Evolutionary conservation across 495 filamentous ascomycete species (phyloP).

Genomic region (Halenospora varia): DNA sequence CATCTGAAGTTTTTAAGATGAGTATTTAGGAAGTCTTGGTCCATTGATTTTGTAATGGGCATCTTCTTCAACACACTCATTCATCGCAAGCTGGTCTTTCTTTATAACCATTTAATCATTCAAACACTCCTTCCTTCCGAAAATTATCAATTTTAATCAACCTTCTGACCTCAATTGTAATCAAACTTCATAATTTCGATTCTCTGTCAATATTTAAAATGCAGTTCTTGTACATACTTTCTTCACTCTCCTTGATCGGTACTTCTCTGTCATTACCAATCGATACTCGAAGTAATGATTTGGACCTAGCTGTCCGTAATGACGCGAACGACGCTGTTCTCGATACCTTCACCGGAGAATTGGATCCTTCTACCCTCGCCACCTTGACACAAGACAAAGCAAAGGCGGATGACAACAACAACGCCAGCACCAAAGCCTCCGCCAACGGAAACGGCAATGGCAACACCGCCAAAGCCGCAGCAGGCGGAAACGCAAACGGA

Average conservation of each 20-base stretch:
- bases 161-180: too few relatives aligned
- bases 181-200: neutral
- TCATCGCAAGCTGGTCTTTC: constrained; percentile 8
- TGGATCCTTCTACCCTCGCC: neutral
- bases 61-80: neutral
- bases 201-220: constrained; percentile 6
- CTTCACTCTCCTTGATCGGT: constrained; percentile 3
- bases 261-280: constrained; percentile 8
- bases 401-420: too few relatives aligned
- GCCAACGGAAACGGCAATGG: neutral
- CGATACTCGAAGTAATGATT: neutral
- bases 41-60: neutral
- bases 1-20: neutral
- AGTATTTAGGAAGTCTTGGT: neutral
- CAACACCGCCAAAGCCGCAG: too few relatives aligned
- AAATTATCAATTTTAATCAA: too few relatives aligned
- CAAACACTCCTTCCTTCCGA: too few relatives aligned
- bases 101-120: neutral
- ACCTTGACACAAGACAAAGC: neutral
- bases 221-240: constrained; percentile 8
- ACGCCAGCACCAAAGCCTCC: too few relatives aligned
- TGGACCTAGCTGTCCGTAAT: neutral
- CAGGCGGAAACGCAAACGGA: too few relatives aligned
- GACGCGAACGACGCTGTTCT: neutral
- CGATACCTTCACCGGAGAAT: neutral